Evolutionary conservation across 2,329 filamentous ascomycete genomes (phyloP).

Genomic region (Neobulgaria alba): DNA sequence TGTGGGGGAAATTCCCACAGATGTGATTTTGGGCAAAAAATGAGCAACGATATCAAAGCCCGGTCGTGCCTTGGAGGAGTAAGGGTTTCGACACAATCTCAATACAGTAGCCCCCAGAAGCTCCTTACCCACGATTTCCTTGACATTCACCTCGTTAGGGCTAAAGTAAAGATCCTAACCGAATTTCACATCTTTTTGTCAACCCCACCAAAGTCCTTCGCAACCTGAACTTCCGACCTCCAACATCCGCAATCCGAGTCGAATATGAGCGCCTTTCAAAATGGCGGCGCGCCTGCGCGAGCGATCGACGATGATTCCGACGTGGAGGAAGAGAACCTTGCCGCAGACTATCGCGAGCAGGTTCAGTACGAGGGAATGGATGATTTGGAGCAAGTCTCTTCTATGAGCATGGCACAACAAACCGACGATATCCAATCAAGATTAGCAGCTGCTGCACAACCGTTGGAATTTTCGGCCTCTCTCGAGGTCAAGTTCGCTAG

Average conservation of each 20-base stretch:
- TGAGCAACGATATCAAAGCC: too few species aligned
- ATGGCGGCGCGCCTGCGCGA: slow-evolving; percentile 51
- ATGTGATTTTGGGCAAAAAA: too few species aligned
- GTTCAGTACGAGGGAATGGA: slow-evolving; percentile 86
- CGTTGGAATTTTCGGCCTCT: slow-evolving; percentile 90
- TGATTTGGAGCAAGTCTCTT: slow-evolving; percentile 68
- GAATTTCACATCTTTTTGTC: slow-evolving; percentile 15
- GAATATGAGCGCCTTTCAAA: slow-evolving; percentile 53
- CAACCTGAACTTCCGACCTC: slow-evolving; percentile 1
- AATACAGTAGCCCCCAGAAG: too few species aligned
- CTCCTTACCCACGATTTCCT: too few species aligned
- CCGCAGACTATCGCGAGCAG: slow-evolving; percentile 93
- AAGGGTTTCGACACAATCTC: too few species aligned
- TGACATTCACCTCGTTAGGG: background rate
- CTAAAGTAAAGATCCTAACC: slow-evolving; percentile 1
- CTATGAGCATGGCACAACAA: slow-evolving; percentile 62
- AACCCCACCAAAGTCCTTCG: slow-evolving; percentile 7
- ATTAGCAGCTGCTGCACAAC: slow-evolving; percentile 83
- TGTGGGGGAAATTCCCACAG: too few species aligned
- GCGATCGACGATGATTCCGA: slow-evolving; percentile 76
- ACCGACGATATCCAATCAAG: slow-evolving; percentile 89
- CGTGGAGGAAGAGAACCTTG: slow-evolving; percentile 90
- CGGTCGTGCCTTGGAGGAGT: too few species aligned
- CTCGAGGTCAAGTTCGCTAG: slow-evolving; percentile 96
- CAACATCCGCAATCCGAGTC: slow-evolving; percentile 6